These are phyloP conservation scores for Penicillium bovifimosum DNA, from an alignment of 495 filamentous ascomycete species.

Conservation along the genomic window DNA sequence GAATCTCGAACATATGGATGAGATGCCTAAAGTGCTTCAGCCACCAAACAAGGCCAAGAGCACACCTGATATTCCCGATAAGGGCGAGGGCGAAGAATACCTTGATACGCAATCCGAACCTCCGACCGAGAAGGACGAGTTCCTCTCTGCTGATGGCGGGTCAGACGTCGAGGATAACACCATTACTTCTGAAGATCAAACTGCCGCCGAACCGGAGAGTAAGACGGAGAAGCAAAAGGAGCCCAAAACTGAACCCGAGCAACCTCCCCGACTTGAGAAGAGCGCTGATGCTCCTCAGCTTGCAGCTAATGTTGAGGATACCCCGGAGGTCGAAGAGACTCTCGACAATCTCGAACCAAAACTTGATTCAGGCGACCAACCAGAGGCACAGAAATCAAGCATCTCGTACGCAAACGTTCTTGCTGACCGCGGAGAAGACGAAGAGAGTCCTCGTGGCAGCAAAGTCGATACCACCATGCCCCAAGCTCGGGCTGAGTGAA, in stretches of 20 bases:
- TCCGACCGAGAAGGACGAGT: slow-evolving; percentile 31
- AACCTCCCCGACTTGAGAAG: background rate
- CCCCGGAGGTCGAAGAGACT: background rate
- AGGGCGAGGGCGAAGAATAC: slow-evolving; percentile 17
- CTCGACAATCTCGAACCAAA: slow-evolving; percentile 5
- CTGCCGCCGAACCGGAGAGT: background rate
- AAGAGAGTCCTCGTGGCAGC: background rate
- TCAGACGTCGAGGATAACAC: background rate
- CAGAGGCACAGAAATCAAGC: background rate
- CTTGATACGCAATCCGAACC: slow-evolving; percentile 18
- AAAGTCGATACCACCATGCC: background rate
- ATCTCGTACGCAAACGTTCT: background rate
- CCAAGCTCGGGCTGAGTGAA: slow-evolving; percentile 1
- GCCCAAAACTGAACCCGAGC: background rate
- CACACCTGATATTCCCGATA: slow-evolving; percentile 8
- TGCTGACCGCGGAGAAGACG: background rate
- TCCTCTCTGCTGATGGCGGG: slow-evolving; percentile 42
- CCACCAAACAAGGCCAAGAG: slow-evolving; percentile 21
- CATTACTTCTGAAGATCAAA: background rate
- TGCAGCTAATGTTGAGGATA: background rate
- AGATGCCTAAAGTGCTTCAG: slow-evolving; percentile 13
- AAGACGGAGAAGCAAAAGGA: background rate
- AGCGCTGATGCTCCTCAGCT: background rate
- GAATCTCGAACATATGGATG: slow-evolving; percentile 5
- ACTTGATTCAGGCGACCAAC: background rate